Conservation (phyloP, 2,329 filamentous ascomycete species). For the Fusarium miscanthi region DNA sequence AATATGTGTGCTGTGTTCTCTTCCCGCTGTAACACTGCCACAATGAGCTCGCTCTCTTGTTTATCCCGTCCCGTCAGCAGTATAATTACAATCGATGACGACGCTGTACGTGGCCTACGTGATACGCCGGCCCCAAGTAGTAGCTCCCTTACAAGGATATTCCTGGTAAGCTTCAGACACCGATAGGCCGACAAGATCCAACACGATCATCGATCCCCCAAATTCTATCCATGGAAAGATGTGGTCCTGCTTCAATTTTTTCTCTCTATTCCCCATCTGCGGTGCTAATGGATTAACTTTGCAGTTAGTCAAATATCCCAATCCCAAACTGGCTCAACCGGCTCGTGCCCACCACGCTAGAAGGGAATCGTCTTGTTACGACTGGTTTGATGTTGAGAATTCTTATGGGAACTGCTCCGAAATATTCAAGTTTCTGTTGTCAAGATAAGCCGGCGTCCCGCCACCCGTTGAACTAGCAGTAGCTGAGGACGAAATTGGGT, state of each 20-base stretch:
- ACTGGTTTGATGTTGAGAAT: conserved; percentile 4
- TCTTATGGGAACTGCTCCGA: neutral
- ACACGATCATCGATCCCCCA: conserved; percentile 30
- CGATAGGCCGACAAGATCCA: conserved; percentile 13
- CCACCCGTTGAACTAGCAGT: conserved; percentile 36
- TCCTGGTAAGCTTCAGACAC: conserved; percentile 20
- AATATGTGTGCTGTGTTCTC: neutral
- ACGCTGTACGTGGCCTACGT: conserved; percentile 32
- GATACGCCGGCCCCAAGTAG: conserved; percentile 6
- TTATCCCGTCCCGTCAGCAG: neutral
- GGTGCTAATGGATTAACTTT: conserved; percentile 13
- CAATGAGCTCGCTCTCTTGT: neutral
- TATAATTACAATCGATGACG: conserved; percentile 34
- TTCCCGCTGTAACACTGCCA: neutral
- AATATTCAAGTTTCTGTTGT: neutral
- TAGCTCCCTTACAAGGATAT: conserved; percentile 16
- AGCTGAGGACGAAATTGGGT: neutral
- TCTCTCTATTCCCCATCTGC: conserved; percentile 1
- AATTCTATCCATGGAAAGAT: neutral
- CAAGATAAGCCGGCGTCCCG: conserved; percentile 34
- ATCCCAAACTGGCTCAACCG: conserved; percentile 12
- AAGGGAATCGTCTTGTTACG: neutral
- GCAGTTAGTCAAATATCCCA: conserved; percentile 11
- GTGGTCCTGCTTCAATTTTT: conserved; percentile 11
- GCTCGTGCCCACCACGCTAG: conserved; percentile 16